Evolutionary conservation across 371 early-diverging fungal genomes (phyloP).

Genomic region (Rhizopus sp.): DNA sequence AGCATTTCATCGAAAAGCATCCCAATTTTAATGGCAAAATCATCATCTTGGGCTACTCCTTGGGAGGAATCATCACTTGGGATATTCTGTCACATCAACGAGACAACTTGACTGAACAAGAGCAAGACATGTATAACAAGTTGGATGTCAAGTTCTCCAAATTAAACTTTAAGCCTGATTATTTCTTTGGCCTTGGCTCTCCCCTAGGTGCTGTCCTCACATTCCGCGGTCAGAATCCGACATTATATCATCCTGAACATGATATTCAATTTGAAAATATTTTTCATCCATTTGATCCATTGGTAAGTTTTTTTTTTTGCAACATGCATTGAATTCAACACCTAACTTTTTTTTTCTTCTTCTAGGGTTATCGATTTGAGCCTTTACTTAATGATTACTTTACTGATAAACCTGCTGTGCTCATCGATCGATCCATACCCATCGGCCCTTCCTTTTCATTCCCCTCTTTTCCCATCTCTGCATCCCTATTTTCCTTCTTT

Average conservation of each 20-base stretch:
- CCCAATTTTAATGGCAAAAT: slow-evolving; percentile 64
- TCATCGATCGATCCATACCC: slow-evolving; percentile 44
- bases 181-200: slow-evolving; percentile 62
- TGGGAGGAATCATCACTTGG: slow-evolving; percentile 69
- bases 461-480: slow-evolving; percentile 42
- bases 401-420: slow-evolving; percentile 51
- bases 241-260: slow-evolving; percentile 49
- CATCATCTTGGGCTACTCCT: slow-evolving; percentile 61
- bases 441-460: slow-evolving; percentile 47
- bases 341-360: neutral
- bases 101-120: slow-evolving; percentile 10
- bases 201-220: slow-evolving; percentile 66
- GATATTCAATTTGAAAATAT: slow-evolving; percentile 62
- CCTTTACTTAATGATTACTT: slow-evolving; percentile 49
- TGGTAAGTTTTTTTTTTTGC: slow-evolving; percentile 29
- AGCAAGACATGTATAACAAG: slow-evolving; percentile 34
- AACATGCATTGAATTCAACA: neutral
- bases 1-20: slow-evolving; percentile 51
- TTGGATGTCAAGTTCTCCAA: slow-evolving; percentile 49
- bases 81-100: slow-evolving; percentile 61
- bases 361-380: slow-evolving; percentile 51
- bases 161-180: slow-evolving; percentile 56
- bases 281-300: slow-evolving; percentile 69
- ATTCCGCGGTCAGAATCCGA: slow-evolving; percentile 58
- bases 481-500: slow-evolving; percentile 40